phyloP scores from a whole-genome alignment of 805 yeast species.

The Schwanniomyces occidentalis region DNA sequence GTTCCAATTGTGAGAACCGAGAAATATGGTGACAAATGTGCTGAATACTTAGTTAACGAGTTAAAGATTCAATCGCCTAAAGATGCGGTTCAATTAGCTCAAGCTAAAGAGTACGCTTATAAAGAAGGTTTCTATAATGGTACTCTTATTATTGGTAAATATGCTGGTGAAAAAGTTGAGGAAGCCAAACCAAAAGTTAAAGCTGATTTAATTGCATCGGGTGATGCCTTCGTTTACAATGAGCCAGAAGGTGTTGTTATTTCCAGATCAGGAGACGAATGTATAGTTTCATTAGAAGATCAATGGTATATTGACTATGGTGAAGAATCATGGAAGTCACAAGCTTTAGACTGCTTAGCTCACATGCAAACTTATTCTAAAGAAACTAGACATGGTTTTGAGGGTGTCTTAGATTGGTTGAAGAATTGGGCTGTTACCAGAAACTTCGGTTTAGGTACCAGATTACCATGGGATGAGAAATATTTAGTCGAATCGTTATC shows the following conservation, averaged over 20 bases:
- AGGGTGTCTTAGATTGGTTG: constrained; percentile 93
- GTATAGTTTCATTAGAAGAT: constrained; percentile 95
- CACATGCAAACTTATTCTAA: constrained; percentile 74
- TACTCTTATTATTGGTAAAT: constrained; percentile 73
- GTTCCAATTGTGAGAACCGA: constrained; percentile 77
- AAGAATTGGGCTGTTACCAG: constrained; percentile 98
- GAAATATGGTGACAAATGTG: constrained; percentile 85
- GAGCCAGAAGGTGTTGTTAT: constrained; percentile 92
- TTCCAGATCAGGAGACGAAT: constrained; percentile 95
- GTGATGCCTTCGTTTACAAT: constrained; percentile 83
- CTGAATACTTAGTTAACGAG: constrained; percentile 79
- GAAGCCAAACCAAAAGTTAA: constrained; percentile 85
- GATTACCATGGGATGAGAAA: constrained; percentile 94
- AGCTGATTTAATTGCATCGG: constrained; percentile 73
- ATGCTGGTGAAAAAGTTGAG: constrained; percentile 88
- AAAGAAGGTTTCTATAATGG: constrained; percentile 97
- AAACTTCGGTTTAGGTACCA: constrained; percentile 93
- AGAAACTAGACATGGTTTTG: constrained; percentile 89
- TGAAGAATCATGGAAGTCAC: constrained; percentile 84
- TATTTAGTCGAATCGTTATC: constrained; percentile 92
- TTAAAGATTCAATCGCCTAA: constrained; percentile 93
- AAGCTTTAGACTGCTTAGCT: constrained; percentile 76
- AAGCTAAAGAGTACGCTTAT: constrained; percentile 92
- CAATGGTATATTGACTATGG: constrained; percentile 99
- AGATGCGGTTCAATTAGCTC: constrained; percentile 80